Evolutionary conservation across 2,329 filamentous ascomycete genomes (phyloP), one percentile per base, ranked within the genome.

Genomic region (Xylaria sp.): DNA sequence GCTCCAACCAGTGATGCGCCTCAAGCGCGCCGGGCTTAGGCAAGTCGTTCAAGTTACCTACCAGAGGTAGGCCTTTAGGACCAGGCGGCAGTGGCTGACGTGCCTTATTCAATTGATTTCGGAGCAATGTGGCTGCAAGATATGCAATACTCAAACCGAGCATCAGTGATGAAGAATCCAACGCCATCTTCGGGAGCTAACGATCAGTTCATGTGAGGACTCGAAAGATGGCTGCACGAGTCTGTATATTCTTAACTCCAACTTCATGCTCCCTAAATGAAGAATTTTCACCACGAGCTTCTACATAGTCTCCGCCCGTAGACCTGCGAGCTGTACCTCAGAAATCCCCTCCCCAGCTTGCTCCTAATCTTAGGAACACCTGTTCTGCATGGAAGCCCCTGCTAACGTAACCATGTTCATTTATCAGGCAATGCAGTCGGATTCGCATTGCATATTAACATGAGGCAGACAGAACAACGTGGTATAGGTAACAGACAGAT

Each of bases 31-130:
- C 80, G 1, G 71, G 68, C 0, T 79, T 76, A 0, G 85, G 85
- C 10, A 88, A 74, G 69, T 88, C 85, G 1, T 74, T 72, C n/a
- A 87, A 67, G 71, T 88, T 88, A 1, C 86, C 86, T 5, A 88
- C 48, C 0, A 88, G 27, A 0, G 84, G 84, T 5, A 82, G 73
- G 0, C 80, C 80, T 44, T 79, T 84, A 0, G 86, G 86, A 0
- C 86, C 86, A 0, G 85, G 86, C 1, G 85, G 86, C 0, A 85
- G 70, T 47, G 66, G 64, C 50, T 23, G 60, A 35, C 57, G 48
- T 37, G 63, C 23, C 57, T 57, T 54, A 8, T 47, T 53, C n/a
- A 42, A 40, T 13, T 48, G 57, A 23, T 55, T 54, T 40, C 53
- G 60, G 40, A 63, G 35, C 16, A 63, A 21, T 57, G 32, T 61